Evolutionary conservation across 2,329 filamentous ascomycete genomes (phyloP), one percentile per base, ranked within the genome.

Genomic region (Fusarium tanahbumbuense): DNA sequence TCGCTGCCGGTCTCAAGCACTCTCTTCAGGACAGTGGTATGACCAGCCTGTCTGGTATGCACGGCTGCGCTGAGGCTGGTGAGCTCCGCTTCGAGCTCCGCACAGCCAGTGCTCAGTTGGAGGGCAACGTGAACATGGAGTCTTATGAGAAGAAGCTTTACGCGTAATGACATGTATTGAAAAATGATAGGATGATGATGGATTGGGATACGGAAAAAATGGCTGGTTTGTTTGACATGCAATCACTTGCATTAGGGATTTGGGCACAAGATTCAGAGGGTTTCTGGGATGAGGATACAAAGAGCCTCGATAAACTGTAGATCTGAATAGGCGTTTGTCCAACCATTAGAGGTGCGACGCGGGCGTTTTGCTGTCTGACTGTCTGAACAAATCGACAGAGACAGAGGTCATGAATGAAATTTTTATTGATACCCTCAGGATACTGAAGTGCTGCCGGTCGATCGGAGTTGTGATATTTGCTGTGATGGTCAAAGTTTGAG

Each of bases 81-180:
- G 88, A 84, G 52, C 90, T 98, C 58, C 90, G 96, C 77, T 99
- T 99, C 79, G 96, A 99, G 86, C 87, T 98, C 77, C 88, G 96
- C 76, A 98, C 94, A 67, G 92, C 94, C 64, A 97, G 94, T 81
- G 96, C 96, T 53, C 94, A 97, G 88, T 88, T 97, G 64, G 96
- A 99, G 86, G 96, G 96, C 71, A 96, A 95, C 79, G 94, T 99
- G 67, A 97, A 98, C 84, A 94, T 99, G 87, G 94, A 98, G 86
- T 95, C 93, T 80, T 98, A 97, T 81, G 96, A 98, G 87, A 99
- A 99, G 92, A 99, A 98, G 89, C 92, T 99, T 74, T 99, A 97
- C 83, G 93, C 94, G 76, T 98, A 89, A 81, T 75, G 73, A 74
- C 67, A 73, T 69, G 67, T 66, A 65, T 46, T 57, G 44, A 58